Base-by-base conservation (phyloP, 768 basidiomycete species). In the Hygrocybe coccinea region DNA sequence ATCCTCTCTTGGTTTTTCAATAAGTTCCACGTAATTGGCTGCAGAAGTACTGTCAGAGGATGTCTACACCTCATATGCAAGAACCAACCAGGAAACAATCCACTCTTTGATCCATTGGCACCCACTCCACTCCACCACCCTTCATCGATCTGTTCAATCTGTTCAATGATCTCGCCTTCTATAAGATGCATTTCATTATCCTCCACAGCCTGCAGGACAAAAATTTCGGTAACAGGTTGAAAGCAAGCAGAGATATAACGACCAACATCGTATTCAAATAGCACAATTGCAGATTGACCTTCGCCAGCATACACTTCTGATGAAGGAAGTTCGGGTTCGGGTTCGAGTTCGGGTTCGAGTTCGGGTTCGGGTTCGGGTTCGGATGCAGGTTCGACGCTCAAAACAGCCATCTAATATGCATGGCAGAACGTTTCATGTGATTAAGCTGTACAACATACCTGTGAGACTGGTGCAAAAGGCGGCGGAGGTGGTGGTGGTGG, bases 71-170 rank as follows among this genome's bases (percentile, higher is more conserved):
- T 43, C n/a, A 34, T 22, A 29, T 52, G 50, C 12, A n/a, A 52
- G 52, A 6, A 65, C 79, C 21, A 60, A 91, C 89, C 80, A 56
- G 93, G 94, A 83, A 95, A 97, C 33, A 95, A 69, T 7, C 94
- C 95, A 5, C 70, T 75, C 74, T 87, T 86, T 5, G 44, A 22
- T 12, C 91, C 92, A 21, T 76, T 79, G 39, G 76, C 71, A 29
- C 84, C 85, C 48, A 83, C 75, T 19, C 91, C 95, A 56, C 76
- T 80, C 95, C 94, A 97, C 95, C 95, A 98, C 5, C 90, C 89
- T 61, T 91, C 89, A 60, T 87, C 91, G 14, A 91, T 70, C 69
- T 90, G 84, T 69, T 93, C 89, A 46, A 95, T 83, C 59, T 88
- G 81, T 54, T 87, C 83, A 48, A 97, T 83, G 35, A 85, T 69